phyloP scores from a whole-genome alignment of 2,329 filamentous ascomycete species.

The Curvularia hawaiiensis region DNA sequence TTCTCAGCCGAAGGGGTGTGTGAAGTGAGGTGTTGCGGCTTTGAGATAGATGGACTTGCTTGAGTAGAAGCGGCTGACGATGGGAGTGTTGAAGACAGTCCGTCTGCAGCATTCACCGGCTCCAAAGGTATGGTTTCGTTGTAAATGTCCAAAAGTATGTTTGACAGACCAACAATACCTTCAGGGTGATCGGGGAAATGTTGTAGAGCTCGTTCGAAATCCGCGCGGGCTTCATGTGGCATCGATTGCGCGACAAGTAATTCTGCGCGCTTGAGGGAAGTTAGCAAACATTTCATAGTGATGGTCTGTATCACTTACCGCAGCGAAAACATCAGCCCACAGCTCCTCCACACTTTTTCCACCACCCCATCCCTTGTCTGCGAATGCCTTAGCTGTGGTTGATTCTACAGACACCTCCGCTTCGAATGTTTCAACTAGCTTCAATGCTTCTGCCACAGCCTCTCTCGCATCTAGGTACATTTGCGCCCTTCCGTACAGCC shows the following conservation, averaged over 20 bases:
- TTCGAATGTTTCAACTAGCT: constrained; percentile 75
- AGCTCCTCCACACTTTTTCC: constrained; percentile 82
- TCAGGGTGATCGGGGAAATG: constrained; percentile 79
- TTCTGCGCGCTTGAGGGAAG: constrained; percentile 65
- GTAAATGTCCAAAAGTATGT: constrained; percentile 86
- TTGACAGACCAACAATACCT: constrained; percentile 81
- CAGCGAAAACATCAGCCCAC: constrained; percentile 81
- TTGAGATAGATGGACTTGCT: constrained; percentile 8
- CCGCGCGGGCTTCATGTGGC: constrained; percentile 71
- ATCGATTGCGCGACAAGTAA: constrained; percentile 66
- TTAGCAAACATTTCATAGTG: background rate
- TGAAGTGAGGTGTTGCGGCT: constrained; percentile 58
- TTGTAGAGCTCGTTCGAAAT: constrained; percentile 83
- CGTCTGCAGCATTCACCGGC: constrained; percentile 52
- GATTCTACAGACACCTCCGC: constrained; percentile 66
- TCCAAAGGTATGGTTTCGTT: constrained; percentile 65
- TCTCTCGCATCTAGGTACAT: constrained; percentile 80
- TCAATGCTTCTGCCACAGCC: constrained; percentile 80
- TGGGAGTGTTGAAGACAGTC: constrained; percentile 13
- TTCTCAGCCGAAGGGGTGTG: constrained; percentile 48
- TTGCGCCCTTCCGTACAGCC: constrained; percentile 81
- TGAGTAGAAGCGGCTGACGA: constrained; percentile 16
- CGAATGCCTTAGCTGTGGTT: constrained; percentile 66
- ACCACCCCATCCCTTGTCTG: constrained; percentile 74
- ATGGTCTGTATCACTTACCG: constrained; percentile 61